Conservation (phyloP, 345 rosid species). For the Citrus maxima region DNA sequence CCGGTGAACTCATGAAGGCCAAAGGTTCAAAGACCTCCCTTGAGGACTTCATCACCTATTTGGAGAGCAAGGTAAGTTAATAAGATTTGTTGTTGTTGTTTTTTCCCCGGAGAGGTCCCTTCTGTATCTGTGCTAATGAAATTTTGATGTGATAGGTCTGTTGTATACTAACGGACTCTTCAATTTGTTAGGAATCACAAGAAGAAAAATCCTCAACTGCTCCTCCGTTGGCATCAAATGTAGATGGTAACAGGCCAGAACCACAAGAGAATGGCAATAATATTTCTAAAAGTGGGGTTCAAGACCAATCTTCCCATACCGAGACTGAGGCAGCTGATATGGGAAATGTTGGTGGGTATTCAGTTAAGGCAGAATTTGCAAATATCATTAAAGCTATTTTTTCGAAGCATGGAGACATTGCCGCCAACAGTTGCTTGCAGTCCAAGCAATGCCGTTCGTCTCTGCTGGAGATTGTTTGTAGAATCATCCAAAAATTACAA, state of each 20-base stretch:
- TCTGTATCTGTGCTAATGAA: neutral
- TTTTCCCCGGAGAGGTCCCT: neutral
- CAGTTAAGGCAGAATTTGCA: constrained; percentile 19
- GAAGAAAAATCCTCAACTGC: neutral
- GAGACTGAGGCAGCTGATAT: neutral
- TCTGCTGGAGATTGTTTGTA: constrained; percentile 25
- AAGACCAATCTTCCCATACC: neutral
- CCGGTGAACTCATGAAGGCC: constrained; percentile 36
- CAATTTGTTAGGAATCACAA: constrained; percentile 9
- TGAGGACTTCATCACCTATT: constrained; percentile 21
- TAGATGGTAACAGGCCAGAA: neutral
- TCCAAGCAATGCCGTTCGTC: constrained; percentile 28
- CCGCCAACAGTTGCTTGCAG: constrained; percentile 21
- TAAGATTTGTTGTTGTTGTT: neutral
- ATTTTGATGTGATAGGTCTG: neutral
- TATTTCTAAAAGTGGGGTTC: neutral
- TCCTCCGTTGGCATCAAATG: neutral
- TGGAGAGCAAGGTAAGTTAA: constrained; percentile 33
- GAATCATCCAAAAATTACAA: constrained; percentile 22
- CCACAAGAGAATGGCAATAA: neutral
- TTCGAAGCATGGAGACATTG: constrained; percentile 30
- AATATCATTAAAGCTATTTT: constrained; percentile 21
- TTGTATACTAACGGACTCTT: neutral
- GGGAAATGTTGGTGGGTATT: constrained; percentile 10
- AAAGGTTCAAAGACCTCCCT: constrained; percentile 20